Evolutionary conservation across 2,329 filamentous ascomycete species (phyloP), one percentile per base, ranked within the genome.

Genomic region (Cytospora piceicola): DNA sequence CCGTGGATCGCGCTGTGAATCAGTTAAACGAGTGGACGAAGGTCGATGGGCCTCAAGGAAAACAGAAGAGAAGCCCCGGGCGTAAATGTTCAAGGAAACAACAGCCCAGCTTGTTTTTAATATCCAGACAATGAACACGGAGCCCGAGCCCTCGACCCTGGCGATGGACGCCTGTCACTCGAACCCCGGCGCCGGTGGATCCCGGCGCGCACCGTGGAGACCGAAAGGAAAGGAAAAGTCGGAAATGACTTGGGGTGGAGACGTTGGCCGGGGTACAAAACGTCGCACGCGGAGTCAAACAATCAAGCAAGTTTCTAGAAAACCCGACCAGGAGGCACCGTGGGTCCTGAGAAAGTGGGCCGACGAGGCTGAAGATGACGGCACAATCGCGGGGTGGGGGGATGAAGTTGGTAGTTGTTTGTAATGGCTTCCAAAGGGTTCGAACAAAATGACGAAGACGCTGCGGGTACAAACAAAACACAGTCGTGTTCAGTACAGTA

Each of bases 11-110:
- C 51, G 63, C 56, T 55, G 61, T 55, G 46, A 58, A 66, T 51
- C 34, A 49, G 51, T 27, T 64, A 61, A 68, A 66, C 66, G 66
- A 68, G 63, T 63, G 66, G 66, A 68, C 57, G 63, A 66, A 68
- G 66, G 63, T 61, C 59, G 51, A 53, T 65, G 49, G 54, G 58
- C 58, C 63, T 66, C 46, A 52, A 54, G 65, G 53, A 58, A 56
- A 15, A 22, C 58, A 57, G 36, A 55, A 62, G 34, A 55, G 32
- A 24, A 55, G 57, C 30, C 5, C 12, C 53, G 7, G 57, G 53
- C 61, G 65, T 14, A 49, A 56, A 49, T 39, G 27, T 22, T 22
- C 5, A 27, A 51, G 53, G 49, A 57, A 4, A 32, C 24, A 51
- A 63, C 36, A 54, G 34, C 46, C 51, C 60, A 60, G 56, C 60